Evolutionary conservation across 2,329 filamentous ascomycete species (phyloP).

Genomic region (Aspergillus caelatus): DNA sequence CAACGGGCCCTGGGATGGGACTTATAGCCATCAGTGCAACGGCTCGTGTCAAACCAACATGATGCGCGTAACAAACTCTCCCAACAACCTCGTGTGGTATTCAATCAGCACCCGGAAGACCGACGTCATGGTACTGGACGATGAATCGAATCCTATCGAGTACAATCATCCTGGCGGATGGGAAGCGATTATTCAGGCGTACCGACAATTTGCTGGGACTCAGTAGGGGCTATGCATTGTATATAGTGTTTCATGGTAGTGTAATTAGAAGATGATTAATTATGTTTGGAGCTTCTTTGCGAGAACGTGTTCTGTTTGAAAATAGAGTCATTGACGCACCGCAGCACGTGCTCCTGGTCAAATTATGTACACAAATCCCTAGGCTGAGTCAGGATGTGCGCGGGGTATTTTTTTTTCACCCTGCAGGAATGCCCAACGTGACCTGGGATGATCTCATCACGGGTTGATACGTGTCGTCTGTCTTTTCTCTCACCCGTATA

Average conservation of each 20-base stretch:
- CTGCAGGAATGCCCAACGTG: background rate
- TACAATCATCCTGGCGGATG: slow-evolving; percentile 34
- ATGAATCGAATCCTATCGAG: slow-evolving; percentile 27
- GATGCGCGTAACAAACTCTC: slow-evolving; percentile 33
- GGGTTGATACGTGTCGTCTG: background rate
- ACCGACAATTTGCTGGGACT: slow-evolving; percentile 20
- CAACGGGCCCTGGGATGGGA: slow-evolving; percentile 30
- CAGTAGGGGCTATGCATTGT: background rate
- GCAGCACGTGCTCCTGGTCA: no score
- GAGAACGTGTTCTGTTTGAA: no score
- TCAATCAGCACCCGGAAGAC: slow-evolving; percentile 33
- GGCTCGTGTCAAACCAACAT: slow-evolving; percentile 36
- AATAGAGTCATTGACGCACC: no score
- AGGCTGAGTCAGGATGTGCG: background rate
- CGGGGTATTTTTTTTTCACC: no score
- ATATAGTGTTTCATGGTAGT: background rate
- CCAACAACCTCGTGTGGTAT: slow-evolving; percentile 35
- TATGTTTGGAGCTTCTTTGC: background rate
- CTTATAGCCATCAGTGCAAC: slow-evolving; percentile 33
- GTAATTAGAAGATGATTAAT: background rate
- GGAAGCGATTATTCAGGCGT: slow-evolving; percentile 34
- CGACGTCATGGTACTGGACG: slow-evolving; percentile 36
- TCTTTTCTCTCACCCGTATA: background rate
- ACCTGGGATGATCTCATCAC: background rate
- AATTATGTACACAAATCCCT: background rate